Percentiles rank a stretch among this genome's conserved stretches.
phyloP scores from a whole-genome alignment of 805 yeast genomes.

The Zygotorulaspora danielsina region DNA sequence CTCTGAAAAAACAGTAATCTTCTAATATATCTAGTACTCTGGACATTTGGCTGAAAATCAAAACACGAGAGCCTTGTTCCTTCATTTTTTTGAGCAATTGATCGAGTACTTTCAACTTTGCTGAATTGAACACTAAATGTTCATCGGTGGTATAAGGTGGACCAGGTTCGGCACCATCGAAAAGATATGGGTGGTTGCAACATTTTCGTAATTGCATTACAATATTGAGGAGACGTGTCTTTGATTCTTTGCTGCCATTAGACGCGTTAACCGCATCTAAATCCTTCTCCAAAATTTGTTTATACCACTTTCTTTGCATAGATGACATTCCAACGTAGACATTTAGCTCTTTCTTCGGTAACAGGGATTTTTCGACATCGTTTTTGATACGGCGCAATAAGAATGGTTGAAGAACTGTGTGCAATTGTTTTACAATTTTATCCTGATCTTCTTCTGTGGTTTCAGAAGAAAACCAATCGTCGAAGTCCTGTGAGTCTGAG shows the following conservation, averaged over 20 bases:
- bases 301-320: slow-evolving; percentile 80
- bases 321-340: slow-evolving; percentile 69
- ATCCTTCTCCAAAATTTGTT: slow-evolving; percentile 70
- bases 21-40: slow-evolving; percentile 75
- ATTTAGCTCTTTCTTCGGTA: slow-evolving; percentile 72
- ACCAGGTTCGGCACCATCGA: slow-evolving; percentile 88
- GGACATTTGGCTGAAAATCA: slow-evolving; percentile 81
- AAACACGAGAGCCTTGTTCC: slow-evolving; percentile 69
- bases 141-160: slow-evolving; percentile 86
- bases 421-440: slow-evolving; percentile 60
- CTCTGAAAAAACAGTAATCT: slow-evolving; percentile 70
- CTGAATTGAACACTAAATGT: slow-evolving; percentile 69
- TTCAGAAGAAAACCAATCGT: slow-evolving; percentile 61
- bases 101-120: slow-evolving; percentile 68
- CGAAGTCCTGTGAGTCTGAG: slow-evolving; percentile 67
- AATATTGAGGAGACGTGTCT: slow-evolving; percentile 70
- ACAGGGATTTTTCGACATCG: slow-evolving; percentile 73
- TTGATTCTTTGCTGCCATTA: slow-evolving; percentile 67
- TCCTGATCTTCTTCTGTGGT: slow-evolving; percentile 44
- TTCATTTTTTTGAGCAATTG: slow-evolving; percentile 56
- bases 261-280: slow-evolving; percentile 84
- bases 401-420: slow-evolving; percentile 72
- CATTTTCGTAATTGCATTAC: slow-evolving; percentile 84
- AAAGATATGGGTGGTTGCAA: slow-evolving; percentile 79
- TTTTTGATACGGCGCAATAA: slow-evolving; percentile 69